These are phyloP conservation scores for Yarrowia divulgata DNA, from an alignment of 805 yeast genomes.

Conservation along the genomic window DNA sequence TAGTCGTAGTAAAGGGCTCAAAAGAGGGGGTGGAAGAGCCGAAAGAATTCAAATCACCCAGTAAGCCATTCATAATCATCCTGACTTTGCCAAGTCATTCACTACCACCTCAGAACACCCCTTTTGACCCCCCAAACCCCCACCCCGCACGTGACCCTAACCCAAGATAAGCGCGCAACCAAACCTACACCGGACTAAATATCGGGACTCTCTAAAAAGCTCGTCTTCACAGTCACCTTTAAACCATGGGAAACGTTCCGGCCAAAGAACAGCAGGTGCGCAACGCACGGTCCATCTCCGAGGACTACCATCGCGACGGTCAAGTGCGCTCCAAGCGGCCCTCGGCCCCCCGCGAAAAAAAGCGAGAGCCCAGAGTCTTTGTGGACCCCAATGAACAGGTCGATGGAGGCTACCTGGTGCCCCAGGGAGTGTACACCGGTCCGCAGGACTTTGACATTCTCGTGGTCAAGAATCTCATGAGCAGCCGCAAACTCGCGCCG, in stretches of 20 bases:
- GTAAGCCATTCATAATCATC: too few species aligned
- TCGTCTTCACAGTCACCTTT: slow-evolving; percentile 1
- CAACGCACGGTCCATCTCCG: slow-evolving; percentile 23
- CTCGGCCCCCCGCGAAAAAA: slow-evolving; percentile 19
- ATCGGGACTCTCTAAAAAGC: background rate
- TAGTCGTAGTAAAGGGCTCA: too few species aligned
- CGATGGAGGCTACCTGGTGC: slow-evolving; percentile 94
- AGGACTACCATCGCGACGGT: slow-evolving; percentile 25
- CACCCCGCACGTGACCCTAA: slow-evolving; percentile 37
- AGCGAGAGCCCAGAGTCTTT: slow-evolving; percentile 26
- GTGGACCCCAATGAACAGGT: slow-evolving; percentile 52
- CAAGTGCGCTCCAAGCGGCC: slow-evolving; percentile 6
- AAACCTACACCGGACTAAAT: slow-evolving; percentile 9
- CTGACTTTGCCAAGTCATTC: too few species aligned
- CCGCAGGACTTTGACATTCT: slow-evolving; percentile 77
- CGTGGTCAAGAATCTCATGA: slow-evolving; percentile 73
- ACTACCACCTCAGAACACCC: background rate
- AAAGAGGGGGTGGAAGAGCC: too few species aligned
- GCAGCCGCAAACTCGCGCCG: slow-evolving; percentile 80
- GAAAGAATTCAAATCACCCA: too few species aligned
- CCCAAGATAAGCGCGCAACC: slow-evolving; percentile 36
- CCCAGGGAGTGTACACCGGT: slow-evolving; percentile 82
- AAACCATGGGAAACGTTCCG: slow-evolving; percentile 37
- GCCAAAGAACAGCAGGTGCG: slow-evolving; percentile 30
- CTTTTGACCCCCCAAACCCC: background rate